Conservation (phyloP, 2,329 filamentous ascomycete genomes). For the Lithohypha guttulata region DNA sequence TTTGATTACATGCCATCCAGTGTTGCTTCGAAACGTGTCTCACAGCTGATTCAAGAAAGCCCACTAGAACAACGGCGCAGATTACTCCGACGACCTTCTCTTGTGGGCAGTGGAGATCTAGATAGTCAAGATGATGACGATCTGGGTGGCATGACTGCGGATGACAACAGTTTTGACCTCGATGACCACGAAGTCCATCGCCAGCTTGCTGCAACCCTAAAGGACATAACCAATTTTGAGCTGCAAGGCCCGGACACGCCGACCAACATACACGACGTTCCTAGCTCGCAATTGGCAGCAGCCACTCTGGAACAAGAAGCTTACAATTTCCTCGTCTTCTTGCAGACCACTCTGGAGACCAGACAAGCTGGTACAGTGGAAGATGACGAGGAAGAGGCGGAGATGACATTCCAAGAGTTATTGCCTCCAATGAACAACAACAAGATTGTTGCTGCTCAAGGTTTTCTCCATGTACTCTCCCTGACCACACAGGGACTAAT, state of each 20-base stretch:
- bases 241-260: constrained; percentile 34
- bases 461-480: constrained; percentile 61
- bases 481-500: constrained; percentile 58
- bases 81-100: background rate
- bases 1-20: constrained; percentile 22
- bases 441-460: constrained; percentile 58
- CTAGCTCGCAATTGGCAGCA: constrained; percentile 38
- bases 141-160: background rate
- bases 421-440: constrained; percentile 48
- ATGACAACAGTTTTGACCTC: constrained; percentile 4
- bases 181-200: constrained; percentile 26
- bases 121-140: background rate
- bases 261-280: constrained; percentile 41
- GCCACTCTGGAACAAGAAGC: constrained; percentile 48
- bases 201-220: constrained; percentile 23
- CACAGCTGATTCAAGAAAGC: constrained; percentile 48
- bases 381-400: constrained; percentile 15
- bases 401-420: constrained; percentile 52
- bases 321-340: constrained; percentile 52
- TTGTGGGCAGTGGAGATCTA: background rate
- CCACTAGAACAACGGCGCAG: constrained; percentile 39
- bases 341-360: constrained; percentile 37
- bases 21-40: constrained; percentile 32
- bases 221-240: constrained; percentile 28
- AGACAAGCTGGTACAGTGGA: constrained; percentile 18